A percentile compares a stretch with the other conserved stretches of the same genome.
Evolutionary conservation across 768 basidiomycete species (phyloP).

Genomic region (Stropharia rugosoannulata): DNA sequence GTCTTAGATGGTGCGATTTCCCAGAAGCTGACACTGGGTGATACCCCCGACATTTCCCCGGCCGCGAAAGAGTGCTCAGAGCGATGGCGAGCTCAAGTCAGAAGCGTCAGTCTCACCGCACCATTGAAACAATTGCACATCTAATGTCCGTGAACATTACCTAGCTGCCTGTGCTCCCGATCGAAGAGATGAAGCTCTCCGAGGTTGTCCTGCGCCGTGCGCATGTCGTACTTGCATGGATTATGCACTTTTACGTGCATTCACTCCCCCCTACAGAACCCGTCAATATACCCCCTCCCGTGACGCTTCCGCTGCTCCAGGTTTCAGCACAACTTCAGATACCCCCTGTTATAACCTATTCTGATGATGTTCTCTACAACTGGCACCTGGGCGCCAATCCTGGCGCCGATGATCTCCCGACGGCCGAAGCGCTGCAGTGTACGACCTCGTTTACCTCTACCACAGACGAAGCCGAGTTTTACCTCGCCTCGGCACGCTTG

Average conservation of each 20-base stretch:
- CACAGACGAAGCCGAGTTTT: slow-evolving; percentile 83
- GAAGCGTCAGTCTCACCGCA: slow-evolving; percentile 33
- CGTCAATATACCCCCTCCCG: slow-evolving; percentile 63
- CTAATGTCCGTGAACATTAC: background rate
- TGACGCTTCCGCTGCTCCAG: slow-evolving; percentile 75
- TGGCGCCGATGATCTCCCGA: slow-evolving; percentile 36
- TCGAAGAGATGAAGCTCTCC: slow-evolving; percentile 43
- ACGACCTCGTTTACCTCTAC: slow-evolving; percentile 77
- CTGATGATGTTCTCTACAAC: slow-evolving; percentile 91
- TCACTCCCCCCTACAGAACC: slow-evolving; percentile 47
- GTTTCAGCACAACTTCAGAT: slow-evolving; percentile 71
- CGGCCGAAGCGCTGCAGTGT: slow-evolving; percentile 60
- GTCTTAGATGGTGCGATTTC: slow-evolving; percentile 46
- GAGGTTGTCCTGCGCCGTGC: slow-evolving; percentile 65
- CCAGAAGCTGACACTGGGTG: slow-evolving; percentile 48
- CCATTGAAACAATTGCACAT: background rate
- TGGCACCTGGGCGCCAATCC: slow-evolving; percentile 46
- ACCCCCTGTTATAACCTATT: slow-evolving; percentile 88
- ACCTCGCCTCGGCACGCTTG: slow-evolving; percentile 80
- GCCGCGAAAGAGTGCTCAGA: slow-evolving; percentile 36
- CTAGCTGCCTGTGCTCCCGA: slow-evolving; percentile 55
- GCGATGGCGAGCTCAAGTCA: slow-evolving; percentile 46
- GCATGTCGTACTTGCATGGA: slow-evolving; percentile 70
- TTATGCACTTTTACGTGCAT: slow-evolving; percentile 80
- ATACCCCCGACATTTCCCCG: slow-evolving; percentile 37